Evolutionary conservation across 805 yeast genomes (phyloP).

Genomic region (Yarrowia porcina): DNA sequence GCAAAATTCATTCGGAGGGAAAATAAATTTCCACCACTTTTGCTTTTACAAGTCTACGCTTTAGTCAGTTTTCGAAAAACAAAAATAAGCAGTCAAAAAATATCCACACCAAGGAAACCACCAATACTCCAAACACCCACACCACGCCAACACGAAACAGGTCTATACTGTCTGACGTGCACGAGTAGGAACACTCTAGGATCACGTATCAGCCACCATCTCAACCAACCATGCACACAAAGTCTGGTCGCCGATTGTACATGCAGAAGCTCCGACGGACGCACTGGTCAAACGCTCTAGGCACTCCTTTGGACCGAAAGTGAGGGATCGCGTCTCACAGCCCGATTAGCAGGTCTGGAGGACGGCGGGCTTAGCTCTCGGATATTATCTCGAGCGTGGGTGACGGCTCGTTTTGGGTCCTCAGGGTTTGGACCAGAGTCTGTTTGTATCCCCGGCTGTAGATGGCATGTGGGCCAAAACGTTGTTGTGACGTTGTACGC

Average conservation of each 20-base stretch:
- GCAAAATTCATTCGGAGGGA: neutral
- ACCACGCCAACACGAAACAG: no score
- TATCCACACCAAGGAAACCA: no score
- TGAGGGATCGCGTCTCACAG: no score
- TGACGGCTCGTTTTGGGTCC: no score
- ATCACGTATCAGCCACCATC: no score
- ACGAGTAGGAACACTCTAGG: no score
- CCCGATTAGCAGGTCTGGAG: no score
- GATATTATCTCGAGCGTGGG: neutral
- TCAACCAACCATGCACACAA: neutral
- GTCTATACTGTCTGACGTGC: no score
- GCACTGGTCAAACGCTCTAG: neutral
- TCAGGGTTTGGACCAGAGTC: neutral
- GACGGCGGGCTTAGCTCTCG: no score
- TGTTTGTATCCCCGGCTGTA: conserved; percentile 16
- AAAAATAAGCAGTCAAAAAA: neutral
- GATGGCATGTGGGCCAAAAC: conserved; percentile 16
- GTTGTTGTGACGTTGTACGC: neutral
- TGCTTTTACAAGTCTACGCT: neutral
- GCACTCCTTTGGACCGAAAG: neutral
- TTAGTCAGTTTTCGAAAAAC: neutral
- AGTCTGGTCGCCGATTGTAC: conserved; percentile 1
- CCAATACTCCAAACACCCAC: neutral
- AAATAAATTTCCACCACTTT: neutral
- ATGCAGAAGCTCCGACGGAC: conserved; percentile 13